Base-by-base conservation (phyloP, 768 basidiomycete genomes). In the Tylopilus felleus region DNA sequence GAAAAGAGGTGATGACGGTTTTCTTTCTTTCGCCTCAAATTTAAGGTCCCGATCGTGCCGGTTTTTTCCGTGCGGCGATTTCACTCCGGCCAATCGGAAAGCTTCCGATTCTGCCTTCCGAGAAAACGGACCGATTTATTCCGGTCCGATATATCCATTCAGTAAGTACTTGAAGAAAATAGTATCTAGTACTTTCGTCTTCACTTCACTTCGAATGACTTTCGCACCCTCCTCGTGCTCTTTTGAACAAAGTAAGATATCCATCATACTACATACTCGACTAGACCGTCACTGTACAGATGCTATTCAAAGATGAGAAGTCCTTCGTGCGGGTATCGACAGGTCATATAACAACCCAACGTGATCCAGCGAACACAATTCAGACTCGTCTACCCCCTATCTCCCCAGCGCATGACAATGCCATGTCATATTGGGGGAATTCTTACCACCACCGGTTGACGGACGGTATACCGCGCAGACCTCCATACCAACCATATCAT, bases 401-500 rank as follows among this genome's bases (percentile, higher is more conserved):
- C 49, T 41, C 49, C 47, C 38, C 53, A 39, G 31, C 13, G 35
- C 19, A 55, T 25, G 19, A 47, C 55, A 50, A 49, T 23, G 17
- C n/a, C 46, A 7, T 46, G 21, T 65, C 55, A 67, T 52, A 65
- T 57, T 21, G 51, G 62, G 28, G 67, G 29, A 33, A 52, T 51
- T 52, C 68, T 63, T 44, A 69, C 52, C 29, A 66, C 50, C 62
- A 70, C 56, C 19, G 68, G 68, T 31, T 70, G 68, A 52, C 56
- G 67, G 29, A 68, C 58, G 52, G n/a, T n/a, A n/a, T 71, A 71
- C 55, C 75, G 74, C 43, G 75, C 73, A 22, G 81, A 80, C 49
- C 74, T 75, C 79, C 78, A 81, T 46, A 77, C 77, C 22, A 83
- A 61, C 79, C 80, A 84, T 48, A 74, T 61, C 49, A 82, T 66